Evolutionary conservation across 225 moss, liverwort and hornwort genomes (phyloP).

Genomic region (Neckera pumila): DNA sequence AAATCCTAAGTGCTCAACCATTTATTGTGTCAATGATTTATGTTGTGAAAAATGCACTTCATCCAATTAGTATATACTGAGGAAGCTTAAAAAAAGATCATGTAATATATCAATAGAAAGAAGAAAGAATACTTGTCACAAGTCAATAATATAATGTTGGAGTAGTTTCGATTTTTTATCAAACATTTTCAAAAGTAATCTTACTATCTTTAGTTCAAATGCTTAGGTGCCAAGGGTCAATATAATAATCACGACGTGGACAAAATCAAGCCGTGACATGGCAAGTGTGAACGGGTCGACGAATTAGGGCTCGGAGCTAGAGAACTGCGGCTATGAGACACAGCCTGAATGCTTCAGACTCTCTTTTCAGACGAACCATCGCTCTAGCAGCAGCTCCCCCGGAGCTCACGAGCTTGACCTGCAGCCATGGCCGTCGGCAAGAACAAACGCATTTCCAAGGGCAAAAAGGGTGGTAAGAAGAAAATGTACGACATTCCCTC

Average conservation of each 20-base stretch:
- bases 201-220: neutral
- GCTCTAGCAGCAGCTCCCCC: neutral
- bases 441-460: slow-evolving; percentile 59
- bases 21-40: fast-evolving
- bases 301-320: neutral
- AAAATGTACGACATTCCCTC: slow-evolving; percentile 8
- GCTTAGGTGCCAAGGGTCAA: neutral
- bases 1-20: neutral
- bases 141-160: neutral
- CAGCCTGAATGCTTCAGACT: neutral
- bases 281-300: neutral
- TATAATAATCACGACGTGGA: neutral
- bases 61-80: neutral
- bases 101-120: neutral
- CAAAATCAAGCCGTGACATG: neutral
- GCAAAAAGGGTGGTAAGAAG: slow-evolving; percentile 62
- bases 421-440: slow-evolving; percentile 51
- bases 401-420: neutral
- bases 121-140: neutral
- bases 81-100: neutral
- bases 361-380: neutral
- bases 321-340: neutral
- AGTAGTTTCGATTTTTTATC: neutral
- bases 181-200: neutral
- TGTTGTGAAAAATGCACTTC: neutral